Evolutionary conservation across 306 rosid species (phyloP), one percentile per base, ranked within the genome.

Genomic region (Malus orientalis): DNA sequence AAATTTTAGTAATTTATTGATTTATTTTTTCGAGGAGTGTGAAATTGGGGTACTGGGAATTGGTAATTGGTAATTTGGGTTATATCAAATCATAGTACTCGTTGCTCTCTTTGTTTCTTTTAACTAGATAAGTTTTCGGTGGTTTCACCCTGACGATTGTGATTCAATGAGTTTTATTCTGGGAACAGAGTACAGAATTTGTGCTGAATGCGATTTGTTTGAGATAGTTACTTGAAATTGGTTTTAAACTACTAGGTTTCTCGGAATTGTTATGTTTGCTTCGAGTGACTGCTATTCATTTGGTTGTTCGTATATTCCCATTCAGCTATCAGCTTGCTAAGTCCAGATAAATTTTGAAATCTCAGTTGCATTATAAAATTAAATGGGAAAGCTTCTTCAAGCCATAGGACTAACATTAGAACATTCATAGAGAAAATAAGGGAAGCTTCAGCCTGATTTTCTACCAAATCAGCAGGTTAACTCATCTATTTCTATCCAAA

Each of bases 31-130:
- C 1, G 75, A 27, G 14, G 70, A 45, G 55, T 16, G 71, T 59
- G 67, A 53, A 63, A 18, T 74, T 82, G 67, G 57, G 15, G 70
- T 9, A 9, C 71, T 47, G 32, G 81, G 55, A 36, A 63, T 15
- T 49, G 55, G 55, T 9, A 47, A 5, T 13, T 49, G 55, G 55
- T 9, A 53, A 51, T 51, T 70, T 53, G 47, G 11, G 27, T 16
- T 51, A 1, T 18, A 51, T 51, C 14, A 29, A 51, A n/a, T 55
- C 36, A 20, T 71, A 33, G 38, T 53, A 44, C 12, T 53, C 47
- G 20, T 32, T 55, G 76, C 76, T 47, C 6, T 47, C 60, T 30
- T 30, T 18, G 22, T 69, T 69, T 49, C 42, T 11, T 60, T 60
- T 36, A 66, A 19, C 29, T 9, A 66, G 70, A 32, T 22, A 0